Base-by-base conservation (phyloP, 1,139 yeast species). In the Pneumocystis jirovecii region DNA sequence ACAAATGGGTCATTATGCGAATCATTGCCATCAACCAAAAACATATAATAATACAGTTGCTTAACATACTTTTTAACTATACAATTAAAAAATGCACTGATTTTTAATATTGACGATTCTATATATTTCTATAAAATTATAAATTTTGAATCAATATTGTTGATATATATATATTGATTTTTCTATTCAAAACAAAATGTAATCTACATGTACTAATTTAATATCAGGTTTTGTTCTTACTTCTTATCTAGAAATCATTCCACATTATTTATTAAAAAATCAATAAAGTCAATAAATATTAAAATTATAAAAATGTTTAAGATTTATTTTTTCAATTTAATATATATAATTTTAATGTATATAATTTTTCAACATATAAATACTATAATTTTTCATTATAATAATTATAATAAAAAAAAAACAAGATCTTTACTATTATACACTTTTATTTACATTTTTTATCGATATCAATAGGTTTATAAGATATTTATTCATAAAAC, bases 1-100 rank as follows among this genome's bases (percentile, higher is more conserved):
- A 31, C 44, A 60, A 19, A 39, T 39, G 45, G 61, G 61, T 21
- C 61, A 60, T 25, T 60, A 39, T 60, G 61, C 61, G 25, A 60
- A 60, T 60, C 61, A 42, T 39, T 60, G 61, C 31, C 17, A 39
- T 31, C 45, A 60, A 31, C 17, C 29, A 12, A 42, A 60, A 42
- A 1, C 40, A 60, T n/a, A 42, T 39, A 60, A 59, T 35, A 31
- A 19, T 19, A 10, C 15, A 12, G 19, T 21, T 21, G 15, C 19
- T 12, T 60, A 31, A 25, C 31, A 31, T 25, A 25, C 7, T 12
- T 50, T 25, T 50, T 12, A 50, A 50, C 12, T 25, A 50, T 25
- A 2, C 25, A 15, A 12, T 50, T 50, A 21, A 31, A 31, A 5
- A 31, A 31, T 31, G 5, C 34, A 3, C 5, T 3, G 5, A 31